Percentiles rank a stretch among this genome's conserved stretches.
phyloP scores from a whole-genome alignment of 2,329 filamentous ascomycete genomes.

The Magnaporthiopsis rhizophila region DNA sequence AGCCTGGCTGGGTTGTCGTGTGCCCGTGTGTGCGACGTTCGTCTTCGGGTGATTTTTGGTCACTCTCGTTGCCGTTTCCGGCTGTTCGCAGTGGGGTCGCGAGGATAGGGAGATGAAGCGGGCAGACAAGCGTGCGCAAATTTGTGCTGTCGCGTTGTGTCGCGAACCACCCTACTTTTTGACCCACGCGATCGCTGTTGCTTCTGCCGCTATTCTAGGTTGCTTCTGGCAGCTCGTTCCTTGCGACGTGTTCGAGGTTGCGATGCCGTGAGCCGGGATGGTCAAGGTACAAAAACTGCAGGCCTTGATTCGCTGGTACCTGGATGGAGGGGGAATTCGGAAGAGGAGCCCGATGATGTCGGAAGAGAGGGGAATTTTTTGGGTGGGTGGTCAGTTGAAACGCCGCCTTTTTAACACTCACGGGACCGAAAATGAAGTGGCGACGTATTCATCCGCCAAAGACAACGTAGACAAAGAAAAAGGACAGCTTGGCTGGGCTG shows the following conservation, averaged over 20 bases:
- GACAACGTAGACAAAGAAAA: neutral
- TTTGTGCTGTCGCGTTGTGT: neutral
- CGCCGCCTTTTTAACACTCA: neutral
- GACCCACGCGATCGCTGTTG: neutral
- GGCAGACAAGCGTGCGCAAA: neutral
- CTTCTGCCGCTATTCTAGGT: neutral
- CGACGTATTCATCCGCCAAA: neutral
- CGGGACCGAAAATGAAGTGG: neutral
- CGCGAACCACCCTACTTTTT: neutral
- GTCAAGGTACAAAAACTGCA: neutral
- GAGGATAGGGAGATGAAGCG: neutral
- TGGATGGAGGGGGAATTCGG: neutral
- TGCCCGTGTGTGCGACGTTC: neutral
- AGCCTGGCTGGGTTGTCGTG: neutral
- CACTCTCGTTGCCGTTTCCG: neutral
- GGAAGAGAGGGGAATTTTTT: too few relatives aligned
- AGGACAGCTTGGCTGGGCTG: neutral
- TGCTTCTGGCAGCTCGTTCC: neutral
- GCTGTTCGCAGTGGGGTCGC: neutral
- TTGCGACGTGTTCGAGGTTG: neutral
- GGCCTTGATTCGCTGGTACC: neutral
- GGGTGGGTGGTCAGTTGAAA: neutral
- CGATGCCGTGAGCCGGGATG: neutral
- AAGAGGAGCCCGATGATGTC: neutral
- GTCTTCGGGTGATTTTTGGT: neutral